phyloP scores from a whole-genome alignment of 371 early-diverging fungal genomes.

The Mortierella polycephala region DNA sequence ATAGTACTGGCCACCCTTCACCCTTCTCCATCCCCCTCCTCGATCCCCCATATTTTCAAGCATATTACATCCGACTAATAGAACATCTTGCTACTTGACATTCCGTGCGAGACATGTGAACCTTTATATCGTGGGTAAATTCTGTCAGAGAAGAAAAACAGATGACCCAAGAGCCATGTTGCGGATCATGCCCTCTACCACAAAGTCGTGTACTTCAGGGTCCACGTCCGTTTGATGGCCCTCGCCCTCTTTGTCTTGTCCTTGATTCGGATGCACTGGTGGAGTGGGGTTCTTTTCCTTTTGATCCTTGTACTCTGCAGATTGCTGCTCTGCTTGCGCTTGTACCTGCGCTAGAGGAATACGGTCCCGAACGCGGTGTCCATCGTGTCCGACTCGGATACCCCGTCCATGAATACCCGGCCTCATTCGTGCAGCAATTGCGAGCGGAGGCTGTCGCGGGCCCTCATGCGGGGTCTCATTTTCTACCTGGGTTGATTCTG shows the following conservation, averaged over 20 bases:
- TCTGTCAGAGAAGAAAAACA: slow-evolving; percentile 16
- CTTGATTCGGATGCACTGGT: neutral
- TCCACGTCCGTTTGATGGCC: slow-evolving; percentile 1
- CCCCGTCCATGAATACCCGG: slow-evolving; percentile 28
- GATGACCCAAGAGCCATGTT: slow-evolving; percentile 25
- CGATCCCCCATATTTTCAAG: neutral
- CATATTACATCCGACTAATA: neutral
- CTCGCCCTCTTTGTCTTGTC: slow-evolving; percentile 8
- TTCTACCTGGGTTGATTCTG: neutral
- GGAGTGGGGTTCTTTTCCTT: neutral
- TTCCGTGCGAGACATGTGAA: neutral
- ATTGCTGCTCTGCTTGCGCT: slow-evolving; percentile 29
- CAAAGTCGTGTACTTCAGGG: slow-evolving; percentile 15
- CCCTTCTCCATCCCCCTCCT: neutral
- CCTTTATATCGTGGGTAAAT: neutral
- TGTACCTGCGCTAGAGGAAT: slow-evolving; percentile 31
- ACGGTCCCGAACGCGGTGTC: slow-evolving; percentile 7
- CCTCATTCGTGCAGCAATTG: slow-evolving; percentile 34
- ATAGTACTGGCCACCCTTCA: neutral
- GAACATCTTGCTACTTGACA: neutral
- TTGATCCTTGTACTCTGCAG: slow-evolving; percentile 23
- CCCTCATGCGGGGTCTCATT: neutral
- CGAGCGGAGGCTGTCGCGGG: slow-evolving; percentile 16
- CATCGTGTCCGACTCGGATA: slow-evolving; percentile 21
- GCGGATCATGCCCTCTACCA: slow-evolving; percentile 37